Evolutionary conservation across 1,284 basidiomycete genomes (phyloP), one percentile per base, ranked within the genome.

Genomic region (Erythrobasidium hasegawianum): DNA sequence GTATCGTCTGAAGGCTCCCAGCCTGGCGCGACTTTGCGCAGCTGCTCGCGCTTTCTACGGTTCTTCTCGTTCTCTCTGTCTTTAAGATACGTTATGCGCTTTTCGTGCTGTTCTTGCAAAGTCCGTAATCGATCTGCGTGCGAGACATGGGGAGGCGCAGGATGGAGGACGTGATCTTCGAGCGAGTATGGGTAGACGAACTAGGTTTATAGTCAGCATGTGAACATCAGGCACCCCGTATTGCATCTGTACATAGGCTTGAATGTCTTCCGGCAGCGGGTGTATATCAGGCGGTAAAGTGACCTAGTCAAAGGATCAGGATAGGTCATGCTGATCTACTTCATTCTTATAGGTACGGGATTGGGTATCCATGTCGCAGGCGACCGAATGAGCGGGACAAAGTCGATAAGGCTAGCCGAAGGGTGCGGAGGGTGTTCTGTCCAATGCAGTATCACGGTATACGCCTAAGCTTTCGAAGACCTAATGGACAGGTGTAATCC

Each of bases 151-250:
- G 75, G 87, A 85, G 57, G 89, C 77, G 0, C 85, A 83, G 62
- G 67, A 26, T 65, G 59, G 26, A 93, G 76, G 70, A 91, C 81
- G 74, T 94, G 91, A 0, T 86, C 84, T 74, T 96, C 92, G 59
- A 96, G 83, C 0, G 90, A 88, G 80, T 90, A 94, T 1, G 92
- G 92, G 74, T 96, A 95, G 40, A 89, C 92, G 73, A 95, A 95
- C 92, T 96, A 29, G 7, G 8, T 1, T 33, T 4, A 54, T 2
- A 24, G 13, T 54, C 16, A 26, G 49, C 5, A 9, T 24, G 11
- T 18, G 38, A n/a, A 38, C 16, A 33, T 13, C 13, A 24, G 40
- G 22, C 27, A 54, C 8, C 45, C 10, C n/a, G n/a, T n/a, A 13
- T n/a, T 14, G n/a, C n/a, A 59, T 49, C 67, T 87, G 75, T 76